These are phyloP conservation scores for Penicillium paneum DNA, from an alignment of 2,329 filamentous ascomycete species.

Conservation along the genomic window DNA sequence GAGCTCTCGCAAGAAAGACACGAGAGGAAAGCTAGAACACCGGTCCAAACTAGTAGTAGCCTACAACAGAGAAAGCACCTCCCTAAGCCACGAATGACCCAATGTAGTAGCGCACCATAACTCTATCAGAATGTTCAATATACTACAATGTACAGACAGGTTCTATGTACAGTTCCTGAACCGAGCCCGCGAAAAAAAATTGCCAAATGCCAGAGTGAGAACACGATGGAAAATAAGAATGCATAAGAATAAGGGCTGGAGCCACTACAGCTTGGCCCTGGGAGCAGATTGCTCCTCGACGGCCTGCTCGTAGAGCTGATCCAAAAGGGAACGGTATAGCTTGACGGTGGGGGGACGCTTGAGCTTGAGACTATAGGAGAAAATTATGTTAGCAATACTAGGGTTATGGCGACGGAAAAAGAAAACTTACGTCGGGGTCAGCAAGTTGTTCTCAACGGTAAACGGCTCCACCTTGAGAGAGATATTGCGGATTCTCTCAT, in stretches of 20 bases:
- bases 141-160: slow-evolving; percentile 12
- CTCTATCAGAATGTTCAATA: slow-evolving; percentile 4
- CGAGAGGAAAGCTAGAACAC: too few species aligned
- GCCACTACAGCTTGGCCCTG: slow-evolving; percentile 40
- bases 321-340: slow-evolving; percentile 56
- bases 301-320: slow-evolving; percentile 60
- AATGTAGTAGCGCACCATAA: too few species aligned
- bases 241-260: background rate
- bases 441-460: slow-evolving; percentile 83
- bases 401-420: slow-evolving; percentile 33
- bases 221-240: background rate
- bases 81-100: too few species aligned
- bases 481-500: slow-evolving; percentile 74
- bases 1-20: too few species aligned
- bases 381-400: slow-evolving; percentile 16
- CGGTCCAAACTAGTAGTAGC: too few species aligned
- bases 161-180: slow-evolving; percentile 11
- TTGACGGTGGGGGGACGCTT: slow-evolving; percentile 68
- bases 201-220: background rate
- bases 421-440: slow-evolving; percentile 48
- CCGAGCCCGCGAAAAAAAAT: slow-evolving; percentile 4
- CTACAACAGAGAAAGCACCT: background rate
- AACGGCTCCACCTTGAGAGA: slow-evolving; percentile 84
- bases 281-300: slow-evolving; percentile 37
- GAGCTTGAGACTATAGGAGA: slow-evolving; percentile 58